Base-by-base conservation (phyloP, 2,329 filamentous ascomycete genomes). In the Claviceps citrina region DNA sequence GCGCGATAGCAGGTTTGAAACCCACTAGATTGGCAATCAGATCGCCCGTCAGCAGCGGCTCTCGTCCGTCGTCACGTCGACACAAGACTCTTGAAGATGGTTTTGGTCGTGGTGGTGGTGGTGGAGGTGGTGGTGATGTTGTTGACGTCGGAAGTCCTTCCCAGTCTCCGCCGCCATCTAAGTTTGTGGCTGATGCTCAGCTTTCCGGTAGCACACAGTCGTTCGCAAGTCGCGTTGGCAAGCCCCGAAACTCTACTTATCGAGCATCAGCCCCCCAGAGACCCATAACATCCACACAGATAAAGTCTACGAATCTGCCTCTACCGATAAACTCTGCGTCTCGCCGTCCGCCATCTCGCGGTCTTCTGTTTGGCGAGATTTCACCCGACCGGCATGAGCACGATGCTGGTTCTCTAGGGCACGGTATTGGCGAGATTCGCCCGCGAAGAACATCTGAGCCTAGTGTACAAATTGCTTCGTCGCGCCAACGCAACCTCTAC, bases 311-410 rank as follows among this genome's bases (percentile, higher is more conserved):
- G 51, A 56, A 54, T 53, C 55, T 56, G 31, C 56, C 55, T 31
- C 44, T 54, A 56, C 43, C 56, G 46, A 46, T 48, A 31, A 47
- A 55, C 38, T 48, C 52, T 31, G 53, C 59, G 47, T 52, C 62
- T 54, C 46, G 48, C 54, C 50, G 47, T 38, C 54, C 51, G 25
- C 56, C 57, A 45, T 49, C 63, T 36, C 65, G 67, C 40, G 69
- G 69, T 45, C 71, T 83, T 27, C 62, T 87, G 16, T 89, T 89
- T 61, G 83, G 83, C 28, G 84, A 87, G 57, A 71, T 87, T 48
- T 62, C 76, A 22, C 69, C 74, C n/a, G 66, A 74, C 28, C 67
- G 74, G 48, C 66, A 65, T 49, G 66, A 74, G 48, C 66, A 65
- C 49, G 66, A 72, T 47, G 53, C 66, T 20, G 58, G 65, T 16